Base-by-base conservation (phyloP, 2,329 filamentous ascomycete species). In the Pestalotiopsis sp. region DNA sequence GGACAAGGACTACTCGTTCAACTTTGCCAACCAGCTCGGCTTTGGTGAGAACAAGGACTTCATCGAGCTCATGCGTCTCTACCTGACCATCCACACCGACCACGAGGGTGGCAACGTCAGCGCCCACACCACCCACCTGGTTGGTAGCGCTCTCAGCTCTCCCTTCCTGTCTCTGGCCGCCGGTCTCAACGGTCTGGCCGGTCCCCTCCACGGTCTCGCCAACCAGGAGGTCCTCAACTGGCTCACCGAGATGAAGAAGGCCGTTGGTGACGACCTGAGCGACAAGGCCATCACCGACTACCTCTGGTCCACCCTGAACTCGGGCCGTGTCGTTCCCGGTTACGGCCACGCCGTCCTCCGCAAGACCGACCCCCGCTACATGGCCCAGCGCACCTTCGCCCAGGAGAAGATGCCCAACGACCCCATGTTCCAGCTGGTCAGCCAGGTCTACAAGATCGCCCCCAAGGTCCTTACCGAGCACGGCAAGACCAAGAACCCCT, bases 401-500 rank as follows among this genome's bases (percentile, higher is more conserved):
- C 93, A 95, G 76, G 81, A 93, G 87, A 93, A 98, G 83, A 91
- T 98, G 82, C 93, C 95, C 80, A 89, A 97, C 79, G 96, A 98
- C 89, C 95, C 95, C 79, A 97, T 99, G 95, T 99, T 98, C 93
- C 94, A 99, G 91, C 93, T 99, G 76, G 96, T 99, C 86, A 97
- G 93, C 90, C 96, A 99, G 88, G 96, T 99, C 77, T 99, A 98
- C 93, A 99, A 99, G 93, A 98, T 99, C 78, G 96, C 96, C 73
- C 96, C 96, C 74, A 93, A 92, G 79, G 96, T 99, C 78, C 89
- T 99, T 82, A 99, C 96, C 75, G 94, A 99, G 91, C 96, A 99
- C 88, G 96, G 96, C 87, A 99, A 99, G 93, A 98, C 95, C 89
- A 98, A 98, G 93, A 98, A 98, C 93, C 95, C 95, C 75, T 98